These are phyloP conservation scores for Nicotiana obtusifolia DNA, from an alignment of 257 asterid species.

Conservation along the genomic window DNA sequence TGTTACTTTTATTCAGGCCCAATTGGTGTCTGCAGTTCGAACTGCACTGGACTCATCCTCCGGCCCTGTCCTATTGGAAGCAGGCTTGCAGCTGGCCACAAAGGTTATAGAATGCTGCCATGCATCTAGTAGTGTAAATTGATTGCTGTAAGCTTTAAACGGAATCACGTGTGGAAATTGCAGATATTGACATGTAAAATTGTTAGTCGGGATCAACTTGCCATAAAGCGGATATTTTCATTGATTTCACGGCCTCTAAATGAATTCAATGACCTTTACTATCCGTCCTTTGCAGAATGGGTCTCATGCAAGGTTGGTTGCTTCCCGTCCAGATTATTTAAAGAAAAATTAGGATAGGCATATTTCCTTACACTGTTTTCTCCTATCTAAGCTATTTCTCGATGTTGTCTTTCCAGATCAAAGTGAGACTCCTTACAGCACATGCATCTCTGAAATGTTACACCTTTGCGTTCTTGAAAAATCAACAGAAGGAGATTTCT, in stretches of 20 bases:
- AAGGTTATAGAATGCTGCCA: slow-evolving; percentile 46
- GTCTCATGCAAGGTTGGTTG: slow-evolving; percentile 90
- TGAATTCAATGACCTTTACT: slow-evolving; percentile 84
- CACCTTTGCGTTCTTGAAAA: slow-evolving; percentile 63
- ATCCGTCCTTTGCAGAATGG: slow-evolving; percentile 99
- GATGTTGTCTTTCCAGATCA: slow-evolving; percentile 53
- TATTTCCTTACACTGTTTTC: not conserved
- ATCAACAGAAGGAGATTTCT: slow-evolving; percentile 60
- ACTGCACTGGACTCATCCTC: slow-evolving; percentile 81
- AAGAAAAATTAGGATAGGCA: not conserved
- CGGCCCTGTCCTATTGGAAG: slow-evolving; percentile 87
- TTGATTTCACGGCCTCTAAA: slow-evolving; percentile 88
- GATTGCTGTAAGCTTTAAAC: slow-evolving; percentile 20
- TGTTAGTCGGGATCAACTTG: slow-evolving; percentile 88
- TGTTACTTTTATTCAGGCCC: slow-evolving; percentile 55
- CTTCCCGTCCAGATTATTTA: not conserved
- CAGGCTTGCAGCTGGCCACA: slow-evolving; percentile 89
- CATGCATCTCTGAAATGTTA: slow-evolving; percentile 97
- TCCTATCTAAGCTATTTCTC: slow-evolving; percentile 19
- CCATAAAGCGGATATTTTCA: slow-evolving; percentile 91
- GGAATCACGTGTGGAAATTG: slow-evolving; percentile 25
- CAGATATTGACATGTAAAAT: slow-evolving; percentile 97
- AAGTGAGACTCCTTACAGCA: slow-evolving; percentile 88
- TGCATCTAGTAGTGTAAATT: slow-evolving; percentile 13
- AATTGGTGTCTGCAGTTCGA: slow-evolving; percentile 91